Evolutionary conservation across 306 rosid species (phyloP).

Genomic region (Prunus mira): DNA sequence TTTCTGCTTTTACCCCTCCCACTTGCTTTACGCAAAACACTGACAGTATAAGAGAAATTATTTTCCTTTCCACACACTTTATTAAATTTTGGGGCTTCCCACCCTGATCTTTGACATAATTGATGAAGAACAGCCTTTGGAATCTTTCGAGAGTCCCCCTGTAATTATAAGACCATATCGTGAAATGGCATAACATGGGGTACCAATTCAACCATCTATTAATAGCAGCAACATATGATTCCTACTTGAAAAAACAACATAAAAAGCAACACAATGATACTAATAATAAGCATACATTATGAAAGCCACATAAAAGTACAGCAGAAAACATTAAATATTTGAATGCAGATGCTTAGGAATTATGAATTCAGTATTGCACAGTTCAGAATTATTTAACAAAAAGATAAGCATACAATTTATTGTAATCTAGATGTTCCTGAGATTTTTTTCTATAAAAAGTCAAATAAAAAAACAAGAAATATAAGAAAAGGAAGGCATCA

Average conservation of each 20-base stretch:
- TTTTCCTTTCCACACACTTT: conserved; percentile 61
- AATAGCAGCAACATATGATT: neutral
- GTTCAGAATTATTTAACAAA: neutral
- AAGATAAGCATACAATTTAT: neutral
- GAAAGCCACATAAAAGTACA: neutral
- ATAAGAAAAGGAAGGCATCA: neutral
- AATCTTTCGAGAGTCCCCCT: conserved; percentile 86
- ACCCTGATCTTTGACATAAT: conserved; percentile 87
- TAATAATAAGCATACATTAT: neutral
- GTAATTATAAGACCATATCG: conserved; percentile 18
- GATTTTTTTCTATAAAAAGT: neutral
- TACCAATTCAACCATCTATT: neutral
- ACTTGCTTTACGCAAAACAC: conserved; percentile 80
- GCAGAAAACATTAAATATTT: neutral
- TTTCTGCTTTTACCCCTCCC: conserved; percentile 95
- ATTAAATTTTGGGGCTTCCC: conserved; percentile 95
- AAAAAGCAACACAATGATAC: too few relatives aligned
- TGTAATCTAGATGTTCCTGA: neutral
- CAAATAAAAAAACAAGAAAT: neutral
- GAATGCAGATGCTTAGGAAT: neutral
- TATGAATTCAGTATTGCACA: neutral
- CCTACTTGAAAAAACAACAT: neutral
- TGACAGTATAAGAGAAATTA: conserved; percentile 60
- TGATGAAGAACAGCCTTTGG: conserved; percentile 98
- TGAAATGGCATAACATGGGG: neutral